Evolutionary conservation across 768 basidiomycete species (phyloP).

Genomic region (Tylopilus plumbeoviolaceoides): DNA sequence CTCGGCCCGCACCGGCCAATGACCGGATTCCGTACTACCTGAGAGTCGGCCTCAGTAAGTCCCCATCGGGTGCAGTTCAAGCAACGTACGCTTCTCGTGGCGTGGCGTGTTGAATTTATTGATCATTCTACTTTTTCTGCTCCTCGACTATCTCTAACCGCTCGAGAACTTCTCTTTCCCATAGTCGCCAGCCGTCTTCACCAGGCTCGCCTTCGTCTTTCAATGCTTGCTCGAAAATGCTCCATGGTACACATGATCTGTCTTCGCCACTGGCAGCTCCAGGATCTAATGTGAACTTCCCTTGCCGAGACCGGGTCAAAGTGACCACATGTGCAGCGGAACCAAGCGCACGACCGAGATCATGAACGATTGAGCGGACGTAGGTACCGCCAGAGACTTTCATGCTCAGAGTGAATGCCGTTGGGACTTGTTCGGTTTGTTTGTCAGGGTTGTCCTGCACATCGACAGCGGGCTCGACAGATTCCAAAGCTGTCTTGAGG

Average conservation of each 20-base stretch:
- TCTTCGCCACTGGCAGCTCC: too few species aligned
- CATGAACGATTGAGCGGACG: conserved; percentile 93
- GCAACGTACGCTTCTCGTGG: neutral
- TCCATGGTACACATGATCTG: conserved; percentile 66
- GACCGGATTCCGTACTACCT: too few species aligned
- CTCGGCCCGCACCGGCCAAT: too few species aligned
- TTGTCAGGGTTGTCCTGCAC: conserved; percentile 34
- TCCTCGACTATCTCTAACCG: conserved; percentile 55
- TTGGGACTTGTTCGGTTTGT: conserved; percentile 44
- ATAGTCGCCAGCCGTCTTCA: conserved; percentile 65
- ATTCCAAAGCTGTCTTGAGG: conserved; percentile 59
- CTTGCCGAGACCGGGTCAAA: conserved; percentile 85
- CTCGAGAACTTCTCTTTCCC: conserved; percentile 80
- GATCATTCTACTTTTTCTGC: conserved; percentile 9
- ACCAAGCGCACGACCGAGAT: conserved; percentile 78
- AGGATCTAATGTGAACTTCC: conserved; percentile 60
- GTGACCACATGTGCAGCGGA: conserved; percentile 94
- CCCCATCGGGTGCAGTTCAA: too few species aligned
- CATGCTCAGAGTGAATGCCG: conserved; percentile 87
- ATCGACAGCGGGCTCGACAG: conserved; percentile 38
- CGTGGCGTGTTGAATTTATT: neutral
- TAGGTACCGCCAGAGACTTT: conserved; percentile 96
- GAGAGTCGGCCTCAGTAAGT: neutral
- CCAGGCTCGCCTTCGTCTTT: conserved; percentile 50
- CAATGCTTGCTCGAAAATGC: conserved; percentile 61